These are phyloP conservation scores for Macrolepiota dolichaula DNA, from an alignment of 768 basidiomycete species.

Conservation along the genomic window DNA sequence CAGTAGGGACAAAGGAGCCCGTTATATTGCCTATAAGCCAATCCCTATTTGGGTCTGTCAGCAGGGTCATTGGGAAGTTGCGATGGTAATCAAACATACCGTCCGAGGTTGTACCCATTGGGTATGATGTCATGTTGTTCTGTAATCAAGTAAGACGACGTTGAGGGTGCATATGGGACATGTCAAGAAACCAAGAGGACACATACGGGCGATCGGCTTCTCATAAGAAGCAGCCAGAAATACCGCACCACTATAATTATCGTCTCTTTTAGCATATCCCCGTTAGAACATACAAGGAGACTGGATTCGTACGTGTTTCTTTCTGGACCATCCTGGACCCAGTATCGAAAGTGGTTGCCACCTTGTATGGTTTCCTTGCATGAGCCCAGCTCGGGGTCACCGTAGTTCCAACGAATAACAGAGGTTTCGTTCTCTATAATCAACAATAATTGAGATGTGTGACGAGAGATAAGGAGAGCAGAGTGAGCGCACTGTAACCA, in stretches of 20 bases:
- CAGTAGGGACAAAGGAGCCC: constrained; percentile 41
- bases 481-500: constrained; percentile 51
- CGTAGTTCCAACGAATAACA: constrained; percentile 85
- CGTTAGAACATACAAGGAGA: background rate
- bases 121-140: constrained; percentile 68
- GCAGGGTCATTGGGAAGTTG: background rate
- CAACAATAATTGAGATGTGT: background rate
- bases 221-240: constrained; percentile 80
- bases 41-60: constrained; percentile 45
- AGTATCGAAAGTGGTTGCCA: constrained; percentile 87
- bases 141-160: constrained; percentile 16
- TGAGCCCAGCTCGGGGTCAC: constrained; percentile 75
- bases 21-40: constrained; percentile 87
- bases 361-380: constrained; percentile 85
- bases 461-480: background rate
- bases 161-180: constrained; percentile 1
- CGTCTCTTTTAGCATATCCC: background rate
- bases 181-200: background rate
- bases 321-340: constrained; percentile 68
- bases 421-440: constrained; percentile 72
- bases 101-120: constrained; percentile 82
- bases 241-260: constrained; percentile 52
- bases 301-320: constrained; percentile 49
- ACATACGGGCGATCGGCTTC: constrained; percentile 53
- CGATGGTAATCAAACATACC: constrained; percentile 31